Evolutionary conservation across 2,329 filamentous ascomycete genomes (phyloP).

Genomic region (Thermoascus crustaceus): DNA sequence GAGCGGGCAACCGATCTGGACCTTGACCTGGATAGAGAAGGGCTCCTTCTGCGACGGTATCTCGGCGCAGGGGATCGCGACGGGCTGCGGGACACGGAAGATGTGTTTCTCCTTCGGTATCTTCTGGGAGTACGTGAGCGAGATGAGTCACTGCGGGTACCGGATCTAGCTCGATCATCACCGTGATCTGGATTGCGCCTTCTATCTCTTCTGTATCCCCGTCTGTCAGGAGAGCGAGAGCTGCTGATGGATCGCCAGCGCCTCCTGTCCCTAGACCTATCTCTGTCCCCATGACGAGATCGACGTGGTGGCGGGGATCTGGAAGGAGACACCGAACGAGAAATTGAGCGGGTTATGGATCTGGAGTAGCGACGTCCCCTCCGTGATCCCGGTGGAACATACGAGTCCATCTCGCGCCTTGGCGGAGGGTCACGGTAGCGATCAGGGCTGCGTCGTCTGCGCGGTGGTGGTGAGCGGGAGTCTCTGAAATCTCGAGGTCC

Average conservation of each 20-base stretch:
- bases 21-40: conserved; percentile 30
- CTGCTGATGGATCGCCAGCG: conserved; percentile 26
- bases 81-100: conserved; percentile 30
- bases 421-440: conserved; percentile 37
- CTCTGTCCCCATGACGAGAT: conserved; percentile 17
- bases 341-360: conserved; percentile 21
- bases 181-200: conserved; percentile 33
- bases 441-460: conserved; percentile 41
- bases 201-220: conserved; percentile 26
- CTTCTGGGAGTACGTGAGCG: conserved; percentile 50
- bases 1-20: conserved; percentile 32
- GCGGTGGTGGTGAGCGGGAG: conserved; percentile 47
- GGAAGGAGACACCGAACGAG: conserved; percentile 23
- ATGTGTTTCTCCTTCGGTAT: conserved; percentile 34
- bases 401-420: conserved; percentile 48
- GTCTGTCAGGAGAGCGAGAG: conserved; percentile 34
- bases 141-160: conserved; percentile 40
- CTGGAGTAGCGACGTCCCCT: conserved; percentile 32
- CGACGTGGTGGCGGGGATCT: conserved; percentile 25
- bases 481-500: conserved; percentile 33
- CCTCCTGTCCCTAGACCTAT: conserved; percentile 19
- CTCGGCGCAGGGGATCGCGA: conserved; percentile 28
- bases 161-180: conserved; percentile 43
- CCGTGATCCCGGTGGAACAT: conserved; percentile 43
- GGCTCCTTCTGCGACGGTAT: conserved; percentile 24